phyloP scores from a whole-genome alignment of 495 filamentous ascomycete species.

The Astrothelium subdiscretum region DNA sequence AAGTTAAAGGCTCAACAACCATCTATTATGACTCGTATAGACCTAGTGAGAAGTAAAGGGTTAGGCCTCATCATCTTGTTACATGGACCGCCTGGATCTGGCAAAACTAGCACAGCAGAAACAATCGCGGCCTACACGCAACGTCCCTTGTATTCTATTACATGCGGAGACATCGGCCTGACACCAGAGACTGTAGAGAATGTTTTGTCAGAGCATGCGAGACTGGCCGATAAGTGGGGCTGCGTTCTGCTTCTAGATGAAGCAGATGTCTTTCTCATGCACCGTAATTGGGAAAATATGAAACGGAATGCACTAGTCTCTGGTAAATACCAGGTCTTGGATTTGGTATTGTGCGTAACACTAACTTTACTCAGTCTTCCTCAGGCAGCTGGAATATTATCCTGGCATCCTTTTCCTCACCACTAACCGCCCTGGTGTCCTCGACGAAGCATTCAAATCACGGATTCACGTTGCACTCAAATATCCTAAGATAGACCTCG shows the following conservation, averaged over 20 bases:
- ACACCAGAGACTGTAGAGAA: constrained; percentile 39
- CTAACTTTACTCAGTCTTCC: constrained; percentile 19
- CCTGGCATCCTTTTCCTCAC: constrained; percentile 58
- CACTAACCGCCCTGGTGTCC: constrained; percentile 40
- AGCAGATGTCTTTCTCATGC: constrained; percentile 33
- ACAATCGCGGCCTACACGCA: neutral
- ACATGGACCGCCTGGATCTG: constrained; percentile 4
- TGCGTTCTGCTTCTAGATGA: constrained; percentile 40
- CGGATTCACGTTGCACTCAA: constrained; percentile 35
- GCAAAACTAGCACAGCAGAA: constrained; percentile 6
- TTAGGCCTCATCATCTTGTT: constrained; percentile 3
- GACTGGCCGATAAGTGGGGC: constrained; percentile 70
- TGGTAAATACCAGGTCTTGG: neutral
- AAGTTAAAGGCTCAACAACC: neutral
- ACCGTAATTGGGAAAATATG: constrained; percentile 25
- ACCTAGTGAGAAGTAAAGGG: neutral
- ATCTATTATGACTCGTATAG: neutral
- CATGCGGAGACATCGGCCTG: neutral
- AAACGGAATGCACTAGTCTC: constrained; percentile 31
- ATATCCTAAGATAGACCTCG: constrained; percentile 24
- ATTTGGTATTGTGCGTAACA: neutral
- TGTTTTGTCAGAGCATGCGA: constrained; percentile 39
- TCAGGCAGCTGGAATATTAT: constrained; percentile 49
- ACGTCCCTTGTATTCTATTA: constrained; percentile 1
- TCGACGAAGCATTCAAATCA: constrained; percentile 36